A percentile compares a stretch with the other conserved stretches of the same genome.
These are phyloP conservation scores for Fusarium siculi DNA, from an alignment of 2,329 filamentous ascomycete species.

Conservation along the genomic window DNA sequence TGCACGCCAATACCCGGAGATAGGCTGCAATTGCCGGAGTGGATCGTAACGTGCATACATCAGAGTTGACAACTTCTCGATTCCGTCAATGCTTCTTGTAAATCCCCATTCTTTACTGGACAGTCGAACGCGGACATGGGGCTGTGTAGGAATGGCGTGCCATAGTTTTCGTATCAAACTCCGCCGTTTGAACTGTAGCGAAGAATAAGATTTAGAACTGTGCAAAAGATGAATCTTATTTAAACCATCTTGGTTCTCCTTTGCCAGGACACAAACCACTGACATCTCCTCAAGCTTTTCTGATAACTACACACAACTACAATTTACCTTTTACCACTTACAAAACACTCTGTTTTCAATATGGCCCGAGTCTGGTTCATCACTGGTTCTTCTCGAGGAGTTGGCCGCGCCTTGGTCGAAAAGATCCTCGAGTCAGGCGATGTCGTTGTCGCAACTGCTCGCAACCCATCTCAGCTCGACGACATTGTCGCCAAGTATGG, in stretches of 20 bases:
- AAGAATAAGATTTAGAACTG: neutral
- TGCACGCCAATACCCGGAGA: neutral
- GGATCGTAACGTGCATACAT: neutral
- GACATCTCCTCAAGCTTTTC: neutral
- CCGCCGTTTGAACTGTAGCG: neutral
- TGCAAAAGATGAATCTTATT: too few species aligned
- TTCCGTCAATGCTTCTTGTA: neutral
- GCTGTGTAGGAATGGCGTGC: neutral
- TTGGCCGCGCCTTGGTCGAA: constrained; percentile 56
- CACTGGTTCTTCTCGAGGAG: constrained; percentile 60
- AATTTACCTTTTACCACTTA: neutral
- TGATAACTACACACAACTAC: neutral
- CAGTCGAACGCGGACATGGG: neutral
- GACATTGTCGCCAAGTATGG: constrained; percentile 52
- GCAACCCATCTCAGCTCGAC: constrained; percentile 50
- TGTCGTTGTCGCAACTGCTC: constrained; percentile 58
- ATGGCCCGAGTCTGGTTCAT: constrained; percentile 56
- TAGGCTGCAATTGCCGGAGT: neutral
- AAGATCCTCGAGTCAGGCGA: constrained; percentile 54
- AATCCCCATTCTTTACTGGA: neutral
- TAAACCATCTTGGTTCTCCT: neutral
- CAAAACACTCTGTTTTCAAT: neutral
- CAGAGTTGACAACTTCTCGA: neutral
- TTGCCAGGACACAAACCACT: neutral
- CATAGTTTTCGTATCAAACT: neutral